phyloP scores from a whole-genome alignment of 2,329 filamentous ascomycete species.

The Penicillium sp. region DNA sequence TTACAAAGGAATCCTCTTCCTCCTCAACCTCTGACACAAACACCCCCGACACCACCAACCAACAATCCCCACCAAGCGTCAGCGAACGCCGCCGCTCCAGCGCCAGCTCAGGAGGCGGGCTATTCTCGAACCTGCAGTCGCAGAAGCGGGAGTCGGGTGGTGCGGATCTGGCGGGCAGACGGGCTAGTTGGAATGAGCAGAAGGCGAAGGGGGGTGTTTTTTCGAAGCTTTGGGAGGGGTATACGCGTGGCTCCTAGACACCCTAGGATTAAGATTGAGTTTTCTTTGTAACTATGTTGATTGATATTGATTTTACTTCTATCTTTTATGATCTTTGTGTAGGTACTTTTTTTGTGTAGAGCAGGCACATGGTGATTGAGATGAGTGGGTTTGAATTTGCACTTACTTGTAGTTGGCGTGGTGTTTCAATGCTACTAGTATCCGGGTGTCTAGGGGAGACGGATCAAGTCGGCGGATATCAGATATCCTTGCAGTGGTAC shows the following conservation, averaged over 20 bases:
- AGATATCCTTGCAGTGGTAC: too few relatives aligned
- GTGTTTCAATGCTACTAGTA: too few relatives aligned
- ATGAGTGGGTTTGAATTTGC: too few relatives aligned
- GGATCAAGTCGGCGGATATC: too few relatives aligned
- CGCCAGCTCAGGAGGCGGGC: slow-evolving; percentile 5
- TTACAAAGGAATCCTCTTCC: too few relatives aligned
- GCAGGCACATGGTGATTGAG: too few relatives aligned
- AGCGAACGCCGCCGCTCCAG: slow-evolving; percentile 35
- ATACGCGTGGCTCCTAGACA: slow-evolving; percentile 34
- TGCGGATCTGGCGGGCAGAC: slow-evolving; percentile 38
- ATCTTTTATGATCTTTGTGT: too few relatives aligned
- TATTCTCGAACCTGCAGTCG: slow-evolving; percentile 42
- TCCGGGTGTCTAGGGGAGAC: too few relatives aligned
- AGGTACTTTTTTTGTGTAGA: too few relatives aligned
- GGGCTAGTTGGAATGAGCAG: slow-evolving; percentile 53
- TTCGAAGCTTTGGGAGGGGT: slow-evolving; percentile 47
- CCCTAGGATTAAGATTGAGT: not conserved
- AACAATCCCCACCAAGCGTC: slow-evolving; percentile 14
- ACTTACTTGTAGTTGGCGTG: too few relatives aligned
- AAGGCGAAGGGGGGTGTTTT: slow-evolving; percentile 42
- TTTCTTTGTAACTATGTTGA: not conserved
- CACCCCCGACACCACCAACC: slow-evolving; percentile 16
- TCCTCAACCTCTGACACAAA: slow-evolving; percentile 15
- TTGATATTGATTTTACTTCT: not conserved
- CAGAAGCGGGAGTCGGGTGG: slow-evolving; percentile 51